Conservation (phyloP, 441 rosid genomes). For the Erodium texanum region DNA sequence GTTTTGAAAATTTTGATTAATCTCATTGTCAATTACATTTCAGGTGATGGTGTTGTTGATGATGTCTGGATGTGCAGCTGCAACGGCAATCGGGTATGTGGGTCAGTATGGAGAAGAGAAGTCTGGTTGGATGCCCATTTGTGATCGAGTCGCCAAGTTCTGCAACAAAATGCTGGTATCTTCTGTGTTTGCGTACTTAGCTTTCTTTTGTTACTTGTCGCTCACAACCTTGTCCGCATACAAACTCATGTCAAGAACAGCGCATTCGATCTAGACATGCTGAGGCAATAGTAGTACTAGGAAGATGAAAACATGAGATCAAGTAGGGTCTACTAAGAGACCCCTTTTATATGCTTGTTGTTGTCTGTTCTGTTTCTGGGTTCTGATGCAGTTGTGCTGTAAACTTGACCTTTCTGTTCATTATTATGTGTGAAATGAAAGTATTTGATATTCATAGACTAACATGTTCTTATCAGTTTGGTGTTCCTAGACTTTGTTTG, state of each 20-base stretch:
- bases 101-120: conserved; percentile 36
- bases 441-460: neutral
- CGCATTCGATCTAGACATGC: neutral
- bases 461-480: too few species aligned
- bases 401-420: neutral
- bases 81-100: conserved; percentile 40
- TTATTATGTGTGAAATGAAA: neutral
- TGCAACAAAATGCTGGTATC: conserved; percentile 34
- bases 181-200: conserved; percentile 35
- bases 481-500: neutral
- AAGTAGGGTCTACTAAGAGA: neutral
- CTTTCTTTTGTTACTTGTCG: conserved; percentile 37
- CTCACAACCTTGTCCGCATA: conserved; percentile 29
- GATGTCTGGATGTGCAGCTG: conserved; percentile 50
- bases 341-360: neutral
- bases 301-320: neutral
- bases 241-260: conserved; percentile 18
- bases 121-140: conserved; percentile 36
- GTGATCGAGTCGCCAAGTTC: conserved; percentile 32
- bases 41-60: conserved; percentile 47
- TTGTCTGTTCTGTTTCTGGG: neutral
- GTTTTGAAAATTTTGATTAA: too few species aligned
- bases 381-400: neutral
- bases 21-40: neutral
- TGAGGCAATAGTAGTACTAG: neutral